A percentile compares a stretch with the other conserved stretches of the same genome.
phyloP scores from a whole-genome alignment of 768 basidiomycete genomes.

The Pleurotus salmoneostramineus region DNA sequence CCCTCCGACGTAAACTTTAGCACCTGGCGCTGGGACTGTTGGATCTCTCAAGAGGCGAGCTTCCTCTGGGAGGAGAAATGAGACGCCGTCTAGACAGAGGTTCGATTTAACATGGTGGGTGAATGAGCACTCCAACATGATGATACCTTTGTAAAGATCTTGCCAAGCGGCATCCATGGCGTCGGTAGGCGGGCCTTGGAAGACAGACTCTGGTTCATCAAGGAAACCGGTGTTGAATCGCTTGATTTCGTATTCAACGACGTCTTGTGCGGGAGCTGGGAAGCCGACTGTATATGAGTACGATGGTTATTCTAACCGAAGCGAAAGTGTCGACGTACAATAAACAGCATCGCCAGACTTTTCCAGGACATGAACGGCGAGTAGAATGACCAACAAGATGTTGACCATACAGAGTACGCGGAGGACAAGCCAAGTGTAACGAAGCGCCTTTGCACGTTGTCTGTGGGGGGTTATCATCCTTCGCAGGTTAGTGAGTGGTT shows the following conservation, averaged over 20 bases:
- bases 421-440: neutral
- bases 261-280: constrained; percentile 15
- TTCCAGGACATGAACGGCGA: neutral
- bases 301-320: neutral
- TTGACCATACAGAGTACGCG: constrained; percentile 2
- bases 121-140: neutral
- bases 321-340: neutral
- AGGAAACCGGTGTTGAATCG: constrained; percentile 12
- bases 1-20: constrained; percentile 15
- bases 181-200: neutral
- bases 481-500: too few relatives aligned
- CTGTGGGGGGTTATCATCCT: too few relatives aligned
- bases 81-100: neutral
- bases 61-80: neutral
- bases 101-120: neutral
- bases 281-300: neutral
- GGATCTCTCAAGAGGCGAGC: neutral
- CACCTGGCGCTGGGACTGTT: neutral
- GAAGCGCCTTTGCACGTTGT: neutral
- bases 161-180: constrained; percentile 3
- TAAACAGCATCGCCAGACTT: neutral
- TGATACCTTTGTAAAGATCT: neutral
- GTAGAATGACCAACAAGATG: neutral
- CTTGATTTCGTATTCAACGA: constrained; percentile 12
- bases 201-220: neutral